Conservation (phyloP, 2,329 filamentous ascomycete genomes). For the Arthroderma sp. region DNA sequence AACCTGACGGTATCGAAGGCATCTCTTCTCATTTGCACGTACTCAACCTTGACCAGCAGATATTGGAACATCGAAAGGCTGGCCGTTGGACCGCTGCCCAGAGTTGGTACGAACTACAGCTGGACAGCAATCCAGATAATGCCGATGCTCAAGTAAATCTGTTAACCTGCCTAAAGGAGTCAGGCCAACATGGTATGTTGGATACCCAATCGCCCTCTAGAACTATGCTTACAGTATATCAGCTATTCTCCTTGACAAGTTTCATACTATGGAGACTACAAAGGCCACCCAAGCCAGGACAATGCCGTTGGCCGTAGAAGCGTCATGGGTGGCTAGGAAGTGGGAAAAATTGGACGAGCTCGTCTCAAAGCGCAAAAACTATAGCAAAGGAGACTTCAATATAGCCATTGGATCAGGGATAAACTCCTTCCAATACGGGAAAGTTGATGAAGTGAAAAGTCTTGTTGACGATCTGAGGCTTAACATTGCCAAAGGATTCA, state of each 20-base stretch:
- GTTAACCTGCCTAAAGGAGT: slow-evolving; percentile 78
- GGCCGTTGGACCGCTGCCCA: slow-evolving; percentile 90
- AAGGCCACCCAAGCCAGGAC: slow-evolving; percentile 46
- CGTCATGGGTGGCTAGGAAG: slow-evolving; percentile 76
- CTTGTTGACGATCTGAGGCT: slow-evolving; percentile 54
- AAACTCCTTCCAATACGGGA: slow-evolving; percentile 43
- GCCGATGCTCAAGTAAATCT: slow-evolving; percentile 68
- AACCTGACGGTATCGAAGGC: slow-evolving; percentile 90
- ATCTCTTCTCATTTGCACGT: slow-evolving; percentile 78
- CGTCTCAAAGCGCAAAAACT: slow-evolving; percentile 28
- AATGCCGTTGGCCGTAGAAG: slow-evolving; percentile 76
- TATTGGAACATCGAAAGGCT: slow-evolving; percentile 82
- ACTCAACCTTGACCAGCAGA: slow-evolving; percentile 84
- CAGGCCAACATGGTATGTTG: slow-evolving; percentile 73
- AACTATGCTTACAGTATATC: not conserved
- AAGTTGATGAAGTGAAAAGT: slow-evolving; percentile 40
- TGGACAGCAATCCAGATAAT: slow-evolving; percentile 67
- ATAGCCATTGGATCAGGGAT: slow-evolving; percentile 61
- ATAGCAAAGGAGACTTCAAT: slow-evolving; percentile 57
- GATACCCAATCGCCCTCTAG: not conserved
- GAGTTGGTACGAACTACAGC: slow-evolving; percentile 90
- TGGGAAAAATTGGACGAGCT: slow-evolving; percentile 65
- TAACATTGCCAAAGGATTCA: slow-evolving; percentile 60
- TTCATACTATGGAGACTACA: slow-evolving; percentile 56
- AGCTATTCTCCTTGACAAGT: slow-evolving; percentile 78